phyloP scores from a whole-genome alignment of 176 grass and related monocot genomes.

The Carex parvula region DNA sequence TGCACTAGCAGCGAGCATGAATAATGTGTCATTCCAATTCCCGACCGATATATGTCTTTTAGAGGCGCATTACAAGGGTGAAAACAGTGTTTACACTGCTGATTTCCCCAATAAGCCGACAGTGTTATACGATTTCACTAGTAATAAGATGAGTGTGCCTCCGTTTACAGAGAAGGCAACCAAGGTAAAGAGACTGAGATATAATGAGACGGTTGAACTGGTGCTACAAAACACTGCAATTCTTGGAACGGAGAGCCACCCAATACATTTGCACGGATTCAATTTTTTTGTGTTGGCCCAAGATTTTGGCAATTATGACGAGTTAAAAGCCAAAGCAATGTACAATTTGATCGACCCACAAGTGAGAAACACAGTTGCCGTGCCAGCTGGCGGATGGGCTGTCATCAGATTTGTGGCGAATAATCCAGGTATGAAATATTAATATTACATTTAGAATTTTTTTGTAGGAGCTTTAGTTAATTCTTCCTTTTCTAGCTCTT shows the following conservation, averaged over 20 bases:
- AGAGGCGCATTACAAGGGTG: conserved; percentile 29
- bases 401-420: conserved; percentile 54
- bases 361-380: conserved; percentile 72
- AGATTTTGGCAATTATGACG: conserved; percentile 44
- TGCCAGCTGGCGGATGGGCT: conserved; percentile 51
- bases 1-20: conserved; percentile 64
- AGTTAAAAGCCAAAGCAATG: background rate
- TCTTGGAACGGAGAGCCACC: conserved; percentile 45
- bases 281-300: conserved; percentile 50
- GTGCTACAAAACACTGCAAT: conserved; percentile 65
- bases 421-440: conserved; percentile 38
- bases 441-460: no score
- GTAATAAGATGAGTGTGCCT: background rate
- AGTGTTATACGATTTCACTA: conserved; percentile 50
- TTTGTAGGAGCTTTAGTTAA: no score
- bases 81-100: conserved; percentile 38
- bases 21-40: conserved; percentile 59
- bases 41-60: conserved; percentile 39
- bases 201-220: conserved; percentile 56
- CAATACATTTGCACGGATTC: conserved; percentile 52
- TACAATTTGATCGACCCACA: conserved; percentile 57
- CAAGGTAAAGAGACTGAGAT: conserved; percentile 44
- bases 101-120: conserved; percentile 54
- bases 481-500: background rate
- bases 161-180: conserved; percentile 35